Evolutionary conservation across 139 green algal genomes (phyloP).

Genomic region (Chlorella vulgaris): DNA sequence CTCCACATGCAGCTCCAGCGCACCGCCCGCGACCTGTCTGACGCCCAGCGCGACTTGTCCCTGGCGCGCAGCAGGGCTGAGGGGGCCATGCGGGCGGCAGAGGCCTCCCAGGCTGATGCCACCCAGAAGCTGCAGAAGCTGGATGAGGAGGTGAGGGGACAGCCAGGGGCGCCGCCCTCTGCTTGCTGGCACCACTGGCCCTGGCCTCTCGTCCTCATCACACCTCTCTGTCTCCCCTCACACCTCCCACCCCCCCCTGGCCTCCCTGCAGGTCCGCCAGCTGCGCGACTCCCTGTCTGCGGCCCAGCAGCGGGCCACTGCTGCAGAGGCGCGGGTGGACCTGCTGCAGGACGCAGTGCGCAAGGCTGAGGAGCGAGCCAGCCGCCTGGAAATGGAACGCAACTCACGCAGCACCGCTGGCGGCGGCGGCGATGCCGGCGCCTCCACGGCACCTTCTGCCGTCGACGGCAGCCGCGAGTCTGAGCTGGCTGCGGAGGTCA

Average conservation of each 20-base stretch:
- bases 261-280: slow-evolving; percentile 20
- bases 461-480: slow-evolving; percentile 30
- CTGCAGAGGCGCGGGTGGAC: slow-evolving; percentile 50
- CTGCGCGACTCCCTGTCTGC: slow-evolving; percentile 36
- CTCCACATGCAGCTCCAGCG: slow-evolving; percentile 19
- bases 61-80: slow-evolving; percentile 33
- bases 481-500: slow-evolving; percentile 47
- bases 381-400: slow-evolving; percentile 52
- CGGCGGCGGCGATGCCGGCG: background rate
- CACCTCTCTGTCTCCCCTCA: too few species aligned
- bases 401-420: slow-evolving; percentile 14
- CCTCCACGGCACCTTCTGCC: background rate
- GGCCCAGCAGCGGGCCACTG: slow-evolving; percentile 47
- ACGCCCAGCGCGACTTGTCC: slow-evolving; percentile 49
- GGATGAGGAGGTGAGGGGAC: slow-evolving; percentile 42
- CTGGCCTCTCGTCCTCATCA: too few species aligned
- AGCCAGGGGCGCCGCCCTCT: too few species aligned
- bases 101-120: slow-evolving; percentile 4
- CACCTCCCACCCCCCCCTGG: too few species aligned
- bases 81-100: slow-evolving; percentile 14
- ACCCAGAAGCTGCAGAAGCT: slow-evolving; percentile 33
- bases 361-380: slow-evolving; percentile 58
- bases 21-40: slow-evolving; percentile 34
- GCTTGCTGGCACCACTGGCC: too few species aligned
- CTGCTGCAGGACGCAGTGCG: slow-evolving; percentile 56